These are phyloP conservation scores for Incumbomyces lentus DNA, from an alignment of 2,329 filamentous ascomycete genomes.

Conservation along the genomic window DNA sequence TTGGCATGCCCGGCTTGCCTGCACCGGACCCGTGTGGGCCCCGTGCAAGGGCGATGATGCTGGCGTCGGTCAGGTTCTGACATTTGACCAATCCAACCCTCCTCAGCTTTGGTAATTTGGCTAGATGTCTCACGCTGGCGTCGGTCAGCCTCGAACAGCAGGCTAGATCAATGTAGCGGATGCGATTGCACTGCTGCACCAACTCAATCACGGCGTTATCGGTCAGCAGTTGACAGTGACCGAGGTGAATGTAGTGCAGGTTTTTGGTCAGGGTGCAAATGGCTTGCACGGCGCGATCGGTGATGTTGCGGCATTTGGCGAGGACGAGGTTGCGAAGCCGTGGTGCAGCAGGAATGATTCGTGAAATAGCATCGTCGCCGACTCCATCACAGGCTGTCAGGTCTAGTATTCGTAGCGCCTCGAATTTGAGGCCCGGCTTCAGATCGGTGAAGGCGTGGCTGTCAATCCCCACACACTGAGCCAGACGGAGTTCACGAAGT, in stretches of 20 bases:
- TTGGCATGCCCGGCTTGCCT: constrained; percentile 14
- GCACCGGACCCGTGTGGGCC: constrained; percentile 41
- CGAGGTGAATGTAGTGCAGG: constrained; percentile 89
- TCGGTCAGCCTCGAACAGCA: constrained; percentile 88
- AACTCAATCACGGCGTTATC: constrained; percentile 77
- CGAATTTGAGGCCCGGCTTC: constrained; percentile 59
- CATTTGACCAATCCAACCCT: constrained; percentile 94
- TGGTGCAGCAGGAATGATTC: constrained; percentile 76
- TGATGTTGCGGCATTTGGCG: constrained; percentile 88
- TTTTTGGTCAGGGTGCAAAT: constrained; percentile 91
- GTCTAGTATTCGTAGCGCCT: constrained; percentile 85
- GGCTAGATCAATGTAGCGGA: constrained; percentile 95
- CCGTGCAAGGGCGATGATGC: constrained; percentile 73
- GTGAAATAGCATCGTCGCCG: constrained; percentile 77
- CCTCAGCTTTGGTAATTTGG: constrained; percentile 82
- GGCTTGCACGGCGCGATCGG: constrained; percentile 74
- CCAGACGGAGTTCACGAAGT: constrained; percentile 80
- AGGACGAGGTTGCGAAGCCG: constrained; percentile 85
- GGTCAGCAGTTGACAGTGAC: constrained; percentile 85
- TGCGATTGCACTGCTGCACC: constrained; percentile 78
- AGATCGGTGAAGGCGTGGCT: constrained; percentile 80
- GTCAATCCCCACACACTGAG: constrained; percentile 73
- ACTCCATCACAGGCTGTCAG: constrained; percentile 78
- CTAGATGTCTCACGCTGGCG: constrained; percentile 70
- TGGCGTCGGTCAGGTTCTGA: constrained; percentile 75